Evolutionary conservation across 1,284 basidiomycete species (phyloP).

Genomic region (Calocybe gambosa): DNA sequence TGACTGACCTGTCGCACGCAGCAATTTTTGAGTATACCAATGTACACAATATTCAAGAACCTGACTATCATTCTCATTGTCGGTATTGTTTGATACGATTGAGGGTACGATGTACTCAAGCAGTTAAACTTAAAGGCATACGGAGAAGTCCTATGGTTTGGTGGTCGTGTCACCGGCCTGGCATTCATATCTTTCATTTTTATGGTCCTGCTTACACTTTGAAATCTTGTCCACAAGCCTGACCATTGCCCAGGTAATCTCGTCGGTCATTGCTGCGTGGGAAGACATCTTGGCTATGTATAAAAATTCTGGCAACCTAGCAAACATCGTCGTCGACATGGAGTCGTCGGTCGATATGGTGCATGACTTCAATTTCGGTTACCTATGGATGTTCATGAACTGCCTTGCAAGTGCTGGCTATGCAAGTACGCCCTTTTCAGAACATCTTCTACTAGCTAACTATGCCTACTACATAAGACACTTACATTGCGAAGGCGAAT

Average conservation of each 20-base stretch:
- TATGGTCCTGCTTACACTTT: constrained; percentile 58
- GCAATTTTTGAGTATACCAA: constrained; percentile 92
- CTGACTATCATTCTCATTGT: constrained; percentile 97
- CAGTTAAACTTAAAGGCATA: constrained; percentile 59
- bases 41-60: constrained; percentile 99
- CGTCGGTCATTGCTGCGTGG: constrained; percentile 96
- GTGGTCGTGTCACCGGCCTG: constrained; percentile 81
- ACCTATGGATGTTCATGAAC: constrained; percentile 96
- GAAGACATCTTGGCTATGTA: constrained; percentile 68
- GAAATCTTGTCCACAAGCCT: background rate
- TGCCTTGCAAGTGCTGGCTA: constrained; percentile 90
- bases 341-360: constrained; percentile 44
- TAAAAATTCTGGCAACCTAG: constrained; percentile 10
- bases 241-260: constrained; percentile 60
- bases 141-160: constrained; percentile 97
- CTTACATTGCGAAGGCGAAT: constrained; percentile 97
- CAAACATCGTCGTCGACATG: constrained; percentile 15
- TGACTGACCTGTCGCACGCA: constrained; percentile 25
- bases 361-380: constrained; percentile 72
- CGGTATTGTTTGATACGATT: constrained; percentile 23
- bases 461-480: constrained; percentile 43
- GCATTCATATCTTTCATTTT: constrained; percentile 88
- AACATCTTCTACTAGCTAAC: background rate
- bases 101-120: constrained; percentile 6
- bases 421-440: constrained; percentile 46